Base-by-base conservation (phyloP, 352 stramenopile species). In the Phytophthora pistaciae region DNA sequence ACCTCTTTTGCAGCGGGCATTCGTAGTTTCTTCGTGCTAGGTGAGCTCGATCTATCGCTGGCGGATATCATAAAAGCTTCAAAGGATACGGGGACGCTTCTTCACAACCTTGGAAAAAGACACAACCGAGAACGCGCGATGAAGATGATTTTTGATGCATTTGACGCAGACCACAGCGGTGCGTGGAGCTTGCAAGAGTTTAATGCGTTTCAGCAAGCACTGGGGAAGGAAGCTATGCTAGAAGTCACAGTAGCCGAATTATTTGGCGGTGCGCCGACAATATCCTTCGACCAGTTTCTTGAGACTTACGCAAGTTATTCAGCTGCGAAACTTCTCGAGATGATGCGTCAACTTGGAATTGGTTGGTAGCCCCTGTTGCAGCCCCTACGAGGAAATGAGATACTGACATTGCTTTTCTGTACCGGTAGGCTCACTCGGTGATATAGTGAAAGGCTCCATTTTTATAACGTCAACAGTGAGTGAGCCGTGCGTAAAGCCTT, bases 191-290 rank as follows among this genome's bases (percentile, higher is more conserved):
- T 88, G 1, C 76, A 90, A 74, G 78, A 91, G 27, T 93, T 91
- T 56, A 93, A 93, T 36, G 52, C 60, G 3, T 87, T 91, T 23
- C 83, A 90, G 60, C 83, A 91, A 64, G 74, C 80, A 1, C 64
- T 87, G 8, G 61, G 62, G 21, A 76, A 85, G 38, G 75, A 75
- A 44, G 76, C 80, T 21, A 56, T 92, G 5, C 64, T 76, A 16
- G 76, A 87, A 61, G 29, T 33, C 1, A 74, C 62, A 29, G 72
- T 92, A 21, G n/a, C 31, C 10, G 59, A 87, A 20, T 62, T 89
- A 20, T 90, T 91, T 56, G 50, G 58, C 9, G 68, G 42, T 0
- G 23, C 53, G 14, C 62, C 66, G 42, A 66, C 33, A 9, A 53
- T 93, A 20, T 68, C 75, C 3, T 70, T 77, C 31, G 54, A 60